Evolutionary conservation across 2,329 filamentous ascomycete genomes (phyloP).

Genomic region (Fusarium nematophilum): DNA sequence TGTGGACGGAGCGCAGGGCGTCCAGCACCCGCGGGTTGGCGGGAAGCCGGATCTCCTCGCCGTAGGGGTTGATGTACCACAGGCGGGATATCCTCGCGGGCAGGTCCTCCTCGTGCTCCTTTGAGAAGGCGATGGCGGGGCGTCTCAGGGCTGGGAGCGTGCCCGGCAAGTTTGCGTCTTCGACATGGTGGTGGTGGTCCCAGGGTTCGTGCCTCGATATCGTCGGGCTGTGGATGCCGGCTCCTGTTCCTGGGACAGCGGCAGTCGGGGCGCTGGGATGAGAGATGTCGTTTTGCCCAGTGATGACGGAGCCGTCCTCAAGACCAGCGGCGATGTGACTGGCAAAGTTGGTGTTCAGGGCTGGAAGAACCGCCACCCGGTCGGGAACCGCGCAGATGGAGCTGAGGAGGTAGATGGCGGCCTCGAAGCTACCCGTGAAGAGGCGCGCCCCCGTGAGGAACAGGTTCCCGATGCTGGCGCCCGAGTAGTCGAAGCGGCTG

Average conservation of each 20-base stretch:
- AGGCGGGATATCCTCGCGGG: conserved; percentile 81
- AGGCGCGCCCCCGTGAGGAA: conserved; percentile 87
- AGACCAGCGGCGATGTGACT: conserved; percentile 92
- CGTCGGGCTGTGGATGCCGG: conserved; percentile 45
- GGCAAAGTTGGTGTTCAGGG: conserved; percentile 94
- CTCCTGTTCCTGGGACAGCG: conserved; percentile 46
- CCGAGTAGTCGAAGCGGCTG: conserved; percentile 81
- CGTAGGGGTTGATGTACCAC: conserved; percentile 99
- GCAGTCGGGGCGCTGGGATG: conserved; percentile 78
- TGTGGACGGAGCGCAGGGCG: conserved; percentile 71
- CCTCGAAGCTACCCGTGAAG: conserved; percentile 93
- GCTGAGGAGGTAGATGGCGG: conserved; percentile 88
- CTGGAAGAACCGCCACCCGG: conserved; percentile 82
- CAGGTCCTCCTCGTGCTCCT: conserved; percentile 79
- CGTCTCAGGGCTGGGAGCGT: conserved; percentile 82
- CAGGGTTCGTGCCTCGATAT: conserved; percentile 58
- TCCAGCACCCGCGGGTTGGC: conserved; percentile 84
- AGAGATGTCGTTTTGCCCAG: conserved; percentile 92
- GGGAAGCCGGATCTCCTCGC: conserved; percentile 89
- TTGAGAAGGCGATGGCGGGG: conserved; percentile 85
- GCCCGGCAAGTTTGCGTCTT: conserved; percentile 85
- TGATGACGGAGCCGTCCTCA: conserved; percentile 79
- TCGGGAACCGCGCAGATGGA: conserved; percentile 87
- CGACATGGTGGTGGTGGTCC: conserved; percentile 73
- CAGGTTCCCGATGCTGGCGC: conserved; percentile 81